Evolutionary conservation across 2,329 filamentous ascomycete species (phyloP), one percentile per base, ranked within the genome.

Genomic region (Plenodomus lindquistii): DNA sequence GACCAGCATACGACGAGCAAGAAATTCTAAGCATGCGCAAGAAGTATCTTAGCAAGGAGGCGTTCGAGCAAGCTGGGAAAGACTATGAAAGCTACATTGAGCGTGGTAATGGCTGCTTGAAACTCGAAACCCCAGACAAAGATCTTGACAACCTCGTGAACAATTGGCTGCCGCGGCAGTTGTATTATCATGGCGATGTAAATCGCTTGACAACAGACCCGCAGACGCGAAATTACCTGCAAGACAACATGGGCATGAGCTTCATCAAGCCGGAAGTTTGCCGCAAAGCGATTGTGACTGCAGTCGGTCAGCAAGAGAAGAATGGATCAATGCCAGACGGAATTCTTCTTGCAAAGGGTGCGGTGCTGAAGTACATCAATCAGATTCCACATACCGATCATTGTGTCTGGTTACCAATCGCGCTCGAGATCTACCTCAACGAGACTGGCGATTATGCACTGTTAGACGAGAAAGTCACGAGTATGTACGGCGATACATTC

Each of bases 161-260:
- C 69, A 75, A 82, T 65, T 84, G 81, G 81, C 71, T 83, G 10
- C 77, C 81, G 13, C 79, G 81, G 7, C 81, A 84, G 57, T 73
- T 79, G 15, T 83, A 79, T 71, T 83, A 84, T 63, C 81, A 84
- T 57, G 81, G 81, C 42, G 80, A 82, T 53, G 79, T 82, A 35
- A 84, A 84, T 61, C 79, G 81, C 10, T 68, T 84, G 27, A 82
- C 80, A 0, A 83, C 81, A 0, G 81, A 83, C 59, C 81, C 81
- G 17, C 81, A 83, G 60, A 84, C 81, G 7, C 77, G 81, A 37
- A 83, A 84, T 58, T 84, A 82, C 56, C 66, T 84, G 2, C 81
- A 84, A 59, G 81, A 84, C 65, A 82, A 81, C 63, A 83, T 84
- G 81, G 81, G 81, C 46, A 84, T 84, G 81, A 77, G 75, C 40